A percentile compares a stretch with the other conserved stretches of the same genome.
Conservation (phyloP, 768 basidiomycete species). For the Mycena capillaripes region DNA sequence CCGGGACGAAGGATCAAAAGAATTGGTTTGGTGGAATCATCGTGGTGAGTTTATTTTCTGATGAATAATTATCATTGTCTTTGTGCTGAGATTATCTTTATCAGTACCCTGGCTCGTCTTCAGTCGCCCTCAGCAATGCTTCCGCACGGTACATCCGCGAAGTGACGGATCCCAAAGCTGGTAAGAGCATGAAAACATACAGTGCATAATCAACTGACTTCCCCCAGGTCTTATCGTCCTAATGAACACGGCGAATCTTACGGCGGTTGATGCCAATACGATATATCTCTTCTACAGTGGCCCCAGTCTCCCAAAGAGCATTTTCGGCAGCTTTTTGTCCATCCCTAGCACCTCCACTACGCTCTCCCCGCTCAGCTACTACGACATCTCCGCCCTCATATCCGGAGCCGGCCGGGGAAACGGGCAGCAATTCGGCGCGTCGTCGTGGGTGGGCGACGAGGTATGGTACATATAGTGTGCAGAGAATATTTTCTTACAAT, state of each 20-base stretch:
- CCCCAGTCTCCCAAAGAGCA: conserved; percentile 44
- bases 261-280: conserved; percentile 40
- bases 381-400: conserved; percentile 48
- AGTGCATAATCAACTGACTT: conserved; percentile 32
- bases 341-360: conserved; percentile 46
- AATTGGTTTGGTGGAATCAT: conserved; percentile 56
- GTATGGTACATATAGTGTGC: too few relatives aligned
- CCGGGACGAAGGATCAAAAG: conserved; percentile 53
- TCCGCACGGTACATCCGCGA: conserved; percentile 52
- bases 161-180: conserved; percentile 53
- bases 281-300: conserved; percentile 54
- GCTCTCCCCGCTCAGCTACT: conserved; percentile 50
- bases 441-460: conserved; percentile 47
- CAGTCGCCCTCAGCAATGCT: conserved; percentile 50
- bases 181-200: conserved; percentile 38
- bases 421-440: conserved; percentile 52
- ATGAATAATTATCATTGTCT: neutral
- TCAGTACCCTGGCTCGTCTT: conserved; percentile 45
- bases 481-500: too few relatives aligned
- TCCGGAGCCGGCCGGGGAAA: conserved; percentile 44
- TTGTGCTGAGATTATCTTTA: neutral
- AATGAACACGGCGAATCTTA: conserved; percentile 39
- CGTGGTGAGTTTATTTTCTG: conserved; percentile 43
- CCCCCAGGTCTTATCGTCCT: conserved; percentile 36
- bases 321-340: conserved; percentile 54